These are phyloP conservation scores for Cyphellophora europaea DNA, from an alignment of 2,329 filamentous ascomycete genomes.

Conservation along the genomic window DNA sequence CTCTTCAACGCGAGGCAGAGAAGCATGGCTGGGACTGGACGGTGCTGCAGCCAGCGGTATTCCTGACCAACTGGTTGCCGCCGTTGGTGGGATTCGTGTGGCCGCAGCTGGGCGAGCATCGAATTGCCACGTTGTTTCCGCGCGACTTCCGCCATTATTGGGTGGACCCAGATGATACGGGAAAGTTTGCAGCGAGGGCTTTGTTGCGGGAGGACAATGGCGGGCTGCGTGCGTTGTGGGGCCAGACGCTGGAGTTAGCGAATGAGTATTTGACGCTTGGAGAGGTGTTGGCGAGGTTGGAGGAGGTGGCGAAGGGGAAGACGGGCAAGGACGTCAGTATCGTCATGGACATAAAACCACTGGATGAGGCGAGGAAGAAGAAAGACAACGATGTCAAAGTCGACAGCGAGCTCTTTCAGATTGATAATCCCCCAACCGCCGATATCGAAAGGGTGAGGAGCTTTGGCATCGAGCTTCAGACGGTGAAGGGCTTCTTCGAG, in stretches of 20 bases:
- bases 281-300: not conserved
- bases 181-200: not conserved
- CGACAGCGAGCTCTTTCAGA: constrained; percentile 4
- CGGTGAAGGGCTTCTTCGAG: constrained; percentile 5
- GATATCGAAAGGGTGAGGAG: constrained; percentile 4
- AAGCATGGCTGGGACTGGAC: constrained; percentile 4
- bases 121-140: no score
- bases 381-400: constrained; percentile 1
- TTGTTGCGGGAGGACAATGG: constrained; percentile 1
- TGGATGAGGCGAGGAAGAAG: constrained; percentile 3
- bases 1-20: constrained; percentile 4
- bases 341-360: not conserved
- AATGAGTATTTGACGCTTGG: constrained; percentile 2
- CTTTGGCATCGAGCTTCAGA: constrained; percentile 3
- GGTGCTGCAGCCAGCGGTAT: constrained; percentile 3
- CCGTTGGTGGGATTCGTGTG: constrained; percentile 5
- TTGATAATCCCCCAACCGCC: constrained; percentile 1
- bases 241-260: constrained; percentile 1
- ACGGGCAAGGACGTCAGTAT: constrained; percentile 1
- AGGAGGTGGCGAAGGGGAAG: constrained; percentile 3
- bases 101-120: no score
- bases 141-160: no score
- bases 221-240: not conserved
- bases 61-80: constrained; percentile 6
- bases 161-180: constrained; percentile 2